These are phyloP conservation scores for Amauroascus verrucosus DNA, from an alignment of 2,329 filamentous ascomycete genomes.

Conservation along the genomic window DNA sequence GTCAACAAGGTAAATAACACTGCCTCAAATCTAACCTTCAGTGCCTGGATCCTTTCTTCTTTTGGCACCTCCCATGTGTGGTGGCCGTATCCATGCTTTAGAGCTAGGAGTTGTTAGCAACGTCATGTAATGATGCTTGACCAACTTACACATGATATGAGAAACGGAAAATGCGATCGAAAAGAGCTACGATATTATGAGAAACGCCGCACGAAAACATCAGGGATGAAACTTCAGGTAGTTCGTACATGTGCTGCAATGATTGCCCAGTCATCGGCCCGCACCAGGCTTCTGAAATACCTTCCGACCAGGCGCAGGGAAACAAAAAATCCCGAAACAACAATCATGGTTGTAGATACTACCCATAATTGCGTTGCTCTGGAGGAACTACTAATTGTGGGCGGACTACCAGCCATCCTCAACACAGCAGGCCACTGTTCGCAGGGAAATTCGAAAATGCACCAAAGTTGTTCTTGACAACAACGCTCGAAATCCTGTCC, in stretches of 20 bases:
- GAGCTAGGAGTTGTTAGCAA: slow-evolving; percentile 1
- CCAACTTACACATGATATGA: slow-evolving; percentile 10
- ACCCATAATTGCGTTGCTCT: slow-evolving; percentile 4
- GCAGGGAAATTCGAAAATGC: not conserved
- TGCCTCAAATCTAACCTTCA: slow-evolving; percentile 7
- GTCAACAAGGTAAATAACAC: not conserved
- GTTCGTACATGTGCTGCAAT: slow-evolving; percentile 5
- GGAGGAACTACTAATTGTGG: not conserved
- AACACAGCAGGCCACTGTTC: not conserved
- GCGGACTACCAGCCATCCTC: not conserved
- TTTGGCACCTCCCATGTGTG: slow-evolving; percentile 4
- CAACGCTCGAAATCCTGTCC: not conserved
- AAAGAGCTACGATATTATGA: slow-evolving; percentile 2
- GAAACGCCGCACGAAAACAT: not conserved
- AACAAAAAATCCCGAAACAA: slow-evolving; percentile 10
- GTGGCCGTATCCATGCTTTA: slow-evolving; percentile 11
- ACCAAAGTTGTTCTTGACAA: not conserved
- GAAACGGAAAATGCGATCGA: slow-evolving; percentile 4
- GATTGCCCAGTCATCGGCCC: slow-evolving; percentile 13
- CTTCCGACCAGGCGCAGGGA: slow-evolving; percentile 10
- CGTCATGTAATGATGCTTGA: not conserved
- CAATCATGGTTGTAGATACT: slow-evolving; percentile 3
- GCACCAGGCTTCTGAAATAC: slow-evolving; percentile 8
- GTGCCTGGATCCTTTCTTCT: not conserved
- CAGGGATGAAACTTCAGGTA: not conserved